A percentile compares a stretch with the other conserved stretches of the same genome.
These are phyloP conservation scores for Sporobolomyces roseus DNA, from an alignment of 768 basidiomycete species.

Conservation along the genomic window DNA sequence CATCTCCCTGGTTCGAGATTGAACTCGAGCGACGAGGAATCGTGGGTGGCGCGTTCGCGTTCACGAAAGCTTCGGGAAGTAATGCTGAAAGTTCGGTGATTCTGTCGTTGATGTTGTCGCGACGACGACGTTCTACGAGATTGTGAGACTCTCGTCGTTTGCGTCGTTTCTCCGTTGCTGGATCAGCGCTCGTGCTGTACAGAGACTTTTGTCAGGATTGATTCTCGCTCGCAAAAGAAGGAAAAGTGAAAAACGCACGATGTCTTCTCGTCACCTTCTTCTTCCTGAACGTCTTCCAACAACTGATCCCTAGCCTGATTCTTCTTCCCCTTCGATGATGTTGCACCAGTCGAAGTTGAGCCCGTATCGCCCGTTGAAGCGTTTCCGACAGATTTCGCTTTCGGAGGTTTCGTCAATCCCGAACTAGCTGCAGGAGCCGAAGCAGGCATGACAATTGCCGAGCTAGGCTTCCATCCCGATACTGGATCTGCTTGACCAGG, in stretches of 20 bases:
- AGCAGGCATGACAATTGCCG: constrained; percentile 9
- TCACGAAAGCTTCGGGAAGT: constrained; percentile 76
- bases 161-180: constrained; percentile 72
- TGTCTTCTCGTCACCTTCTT: constrained; percentile 18
- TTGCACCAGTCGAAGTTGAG: too few species aligned
- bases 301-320: not conserved
- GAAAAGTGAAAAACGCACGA: constrained; percentile 20
- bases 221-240: too few species aligned
- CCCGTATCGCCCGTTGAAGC: too few species aligned
- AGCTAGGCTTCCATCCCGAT: constrained; percentile 22
- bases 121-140: constrained; percentile 76
- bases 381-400: too few species aligned
- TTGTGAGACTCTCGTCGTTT: constrained; percentile 82
- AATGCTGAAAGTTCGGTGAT: constrained; percentile 83
- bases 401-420: not conserved
- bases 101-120: constrained; percentile 95
- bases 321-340: not conserved
- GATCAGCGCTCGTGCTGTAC: not conserved
- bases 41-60: not conserved
- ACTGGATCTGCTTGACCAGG: not conserved
- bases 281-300: constrained; percentile 36
- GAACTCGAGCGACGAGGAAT: constrained; percentile 6
- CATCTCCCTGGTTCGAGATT: not conserved
- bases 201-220: too few species aligned
- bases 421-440: constrained; percentile 13